A percentile compares a stretch with the other conserved stretches of the same genome.
Conservation (phyloP, 495 filamentous ascomycete genomes). For the Talaromyces proteolyticus region DNA sequence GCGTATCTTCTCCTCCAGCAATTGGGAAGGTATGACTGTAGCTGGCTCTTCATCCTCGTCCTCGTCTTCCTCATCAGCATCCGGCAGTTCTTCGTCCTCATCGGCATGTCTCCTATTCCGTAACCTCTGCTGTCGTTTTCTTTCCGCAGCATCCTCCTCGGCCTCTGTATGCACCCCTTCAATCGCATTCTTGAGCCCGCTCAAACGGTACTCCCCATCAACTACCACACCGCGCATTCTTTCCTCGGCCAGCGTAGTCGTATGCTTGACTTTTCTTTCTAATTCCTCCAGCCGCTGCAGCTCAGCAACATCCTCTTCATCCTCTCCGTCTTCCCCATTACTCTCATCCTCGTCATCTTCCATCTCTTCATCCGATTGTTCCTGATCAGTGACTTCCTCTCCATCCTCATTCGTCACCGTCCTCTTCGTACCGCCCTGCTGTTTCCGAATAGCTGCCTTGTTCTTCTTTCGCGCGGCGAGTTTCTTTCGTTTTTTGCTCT, state of each 20-base stretch:
- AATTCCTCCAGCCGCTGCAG: conserved; percentile 18
- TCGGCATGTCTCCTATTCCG: conserved; percentile 10
- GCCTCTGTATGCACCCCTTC: conserved; percentile 16
- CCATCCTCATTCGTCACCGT: conserved; percentile 10
- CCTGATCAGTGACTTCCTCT: conserved; percentile 1
- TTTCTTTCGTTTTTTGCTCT: conserved; percentile 16
- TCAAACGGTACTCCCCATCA: conserved; percentile 30
- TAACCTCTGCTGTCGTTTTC: conserved; percentile 15
- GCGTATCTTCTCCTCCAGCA: conserved; percentile 20
- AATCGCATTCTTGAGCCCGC: conserved; percentile 24
- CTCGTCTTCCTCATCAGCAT: conserved; percentile 17
- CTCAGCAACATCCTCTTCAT: conserved; percentile 5
- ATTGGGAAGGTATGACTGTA: conserved; percentile 17
- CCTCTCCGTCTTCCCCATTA: conserved; percentile 7
- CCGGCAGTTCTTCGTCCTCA: conserved; percentile 14
- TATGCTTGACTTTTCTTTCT: conserved; percentile 20
- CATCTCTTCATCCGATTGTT: conserved; percentile 5
- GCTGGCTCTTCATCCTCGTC: conserved; percentile 20
- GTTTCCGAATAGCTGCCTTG: conserved; percentile 5
- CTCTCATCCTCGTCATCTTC: neutral
- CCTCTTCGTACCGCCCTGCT: conserved; percentile 14
- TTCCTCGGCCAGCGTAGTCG: conserved; percentile 33
- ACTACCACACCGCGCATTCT: conserved; percentile 31
- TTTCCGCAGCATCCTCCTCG: conserved; percentile 15
- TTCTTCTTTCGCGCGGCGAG: conserved; percentile 8